Percentiles rank a stretch among this genome's conserved stretches.
phyloP scores from a whole-genome alignment of 441 rosid genomes.

The Brassica balearica region DNA sequence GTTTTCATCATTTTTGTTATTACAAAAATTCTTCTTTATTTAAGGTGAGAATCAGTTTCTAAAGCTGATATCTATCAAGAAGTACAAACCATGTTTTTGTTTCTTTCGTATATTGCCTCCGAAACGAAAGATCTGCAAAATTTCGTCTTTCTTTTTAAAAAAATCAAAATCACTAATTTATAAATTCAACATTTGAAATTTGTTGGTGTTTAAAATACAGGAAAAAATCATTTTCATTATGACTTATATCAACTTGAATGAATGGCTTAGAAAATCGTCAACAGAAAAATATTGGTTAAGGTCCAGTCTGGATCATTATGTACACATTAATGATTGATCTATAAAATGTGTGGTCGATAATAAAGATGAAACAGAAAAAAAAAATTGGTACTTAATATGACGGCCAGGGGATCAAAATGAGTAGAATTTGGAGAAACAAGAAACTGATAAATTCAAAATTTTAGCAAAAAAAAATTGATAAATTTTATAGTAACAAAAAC shows the following conservation, averaged over 20 bases:
- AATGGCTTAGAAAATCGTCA: neutral
- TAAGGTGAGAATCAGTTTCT: neutral
- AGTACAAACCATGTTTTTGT: neutral
- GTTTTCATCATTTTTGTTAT: neutral
- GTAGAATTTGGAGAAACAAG: no score
- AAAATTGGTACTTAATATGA: no score
- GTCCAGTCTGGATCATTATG: conserved; percentile 9
- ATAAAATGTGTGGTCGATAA: neutral
- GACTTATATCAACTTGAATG: neutral
- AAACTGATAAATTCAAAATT: no score
- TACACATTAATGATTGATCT: neutral
- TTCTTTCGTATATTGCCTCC: neutral
- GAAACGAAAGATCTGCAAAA: neutral
- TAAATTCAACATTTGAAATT: neutral
- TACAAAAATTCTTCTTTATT: neutral
- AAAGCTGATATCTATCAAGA: neutral
- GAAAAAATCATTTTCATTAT: neutral
- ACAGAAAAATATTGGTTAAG: neutral
- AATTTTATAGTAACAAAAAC: no score
- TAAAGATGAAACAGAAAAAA: neutral
- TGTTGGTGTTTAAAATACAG: neutral
- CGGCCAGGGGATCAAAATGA: no score
- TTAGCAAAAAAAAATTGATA: no score
- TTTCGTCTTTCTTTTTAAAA: neutral
- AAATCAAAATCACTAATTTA: neutral